A percentile compares a stretch with the other conserved stretches of the same genome.
These are phyloP conservation scores for Fistulifera solaris DNA, from an alignment of 108 stramenopile genomes.

Conservation along the genomic window DNA sequence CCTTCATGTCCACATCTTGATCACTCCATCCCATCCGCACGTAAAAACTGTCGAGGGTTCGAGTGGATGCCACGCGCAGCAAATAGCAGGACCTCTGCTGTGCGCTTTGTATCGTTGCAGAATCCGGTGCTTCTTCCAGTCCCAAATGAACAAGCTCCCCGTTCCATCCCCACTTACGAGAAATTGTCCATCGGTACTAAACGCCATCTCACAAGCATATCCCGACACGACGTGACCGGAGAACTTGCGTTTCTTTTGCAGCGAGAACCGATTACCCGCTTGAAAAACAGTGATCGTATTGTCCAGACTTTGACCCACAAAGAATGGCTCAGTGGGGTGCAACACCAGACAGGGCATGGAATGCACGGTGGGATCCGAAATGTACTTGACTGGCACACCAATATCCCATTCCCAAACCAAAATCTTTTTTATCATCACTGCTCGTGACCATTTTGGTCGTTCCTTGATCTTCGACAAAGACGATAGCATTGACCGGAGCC, in stretches of 20 bases:
- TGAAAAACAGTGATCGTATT: slow-evolving; percentile 92
- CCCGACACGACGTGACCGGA: slow-evolving; percentile 93
- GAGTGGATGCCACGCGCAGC: slow-evolving; percentile 93
- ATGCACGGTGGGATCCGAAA: slow-evolving; percentile 98
- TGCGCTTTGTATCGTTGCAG: slow-evolving; percentile 88
- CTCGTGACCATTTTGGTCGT: slow-evolving; percentile 88
- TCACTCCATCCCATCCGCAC: slow-evolving; percentile 98
- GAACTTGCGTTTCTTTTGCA: slow-evolving; percentile 90
- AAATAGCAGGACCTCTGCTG: slow-evolving; percentile 89
- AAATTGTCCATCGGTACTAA: slow-evolving; percentile 93
- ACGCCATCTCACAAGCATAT: slow-evolving; percentile 90
- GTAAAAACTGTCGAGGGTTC: slow-evolving; percentile 89
- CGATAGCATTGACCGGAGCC: slow-evolving; percentile 92
- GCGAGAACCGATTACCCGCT: slow-evolving; percentile 68
- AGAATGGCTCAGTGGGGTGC: slow-evolving; percentile 77
- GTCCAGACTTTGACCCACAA: slow-evolving; percentile 89
- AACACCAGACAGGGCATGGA: slow-evolving; percentile 89
- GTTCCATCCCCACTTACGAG: slow-evolving; percentile 92
- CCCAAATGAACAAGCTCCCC: slow-evolving; percentile 95
- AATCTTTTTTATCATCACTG: slow-evolving; percentile 96
- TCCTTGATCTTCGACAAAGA: slow-evolving; percentile 84
- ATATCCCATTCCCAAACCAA: slow-evolving; percentile 99
- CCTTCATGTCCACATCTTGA: slow-evolving; percentile 94
- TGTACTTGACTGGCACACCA: slow-evolving; percentile 98
- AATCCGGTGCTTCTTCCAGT: slow-evolving; percentile 71